Evolutionary conservation across 371 early-diverging fungal species (phyloP), one percentile per base, ranked within the genome.

Genomic region (Saksenaea oblongispora): DNA sequence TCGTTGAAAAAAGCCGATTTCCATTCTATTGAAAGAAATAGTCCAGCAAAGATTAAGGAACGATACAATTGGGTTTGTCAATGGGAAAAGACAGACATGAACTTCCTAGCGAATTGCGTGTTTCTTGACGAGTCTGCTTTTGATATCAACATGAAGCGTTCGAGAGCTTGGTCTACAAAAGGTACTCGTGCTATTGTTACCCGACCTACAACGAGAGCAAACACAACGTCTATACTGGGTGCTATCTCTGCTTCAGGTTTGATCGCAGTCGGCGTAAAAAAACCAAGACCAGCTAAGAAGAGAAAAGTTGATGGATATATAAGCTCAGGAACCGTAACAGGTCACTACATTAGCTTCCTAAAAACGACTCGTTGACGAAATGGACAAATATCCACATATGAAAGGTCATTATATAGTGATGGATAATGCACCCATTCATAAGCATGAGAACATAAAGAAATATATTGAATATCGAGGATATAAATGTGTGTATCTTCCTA

Each of bases 371-470:
- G n/a, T 63, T 34, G 64, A 63, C 53, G 58, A 58, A 58, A 63
- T 63, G 64, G 58, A 63, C 64, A 27, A 58, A 36, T 57, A 63
- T 57, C 64, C 64, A 34, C 39, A 63, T 44, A 59, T 63, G 59
- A 67, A 67, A 36, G 68, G 68, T 4, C 34, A 59, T 41, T 58
- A 63, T 44, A 54, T 67, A 22, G 63, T 67, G 18, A 63, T 67
- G 66, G 58, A 70, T 63, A 66, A 63, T 15, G 61, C 66, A 18
- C 64, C 60, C 42, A 70, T 66, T 5, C 62, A 66, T 17, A 70
- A 9, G 9, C 31, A 31, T 31, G 56, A 34, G 5, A 55, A 65
- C 51, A 61, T 65, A 28, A 26, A 8, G 37, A 63, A 70, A 17
- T 65, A 63, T 41, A 56, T 65, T n/a, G 28, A 56, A 28, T 60